These are phyloP conservation scores for Sisymbrium irio DNA, from an alignment of 345 rosid species.

Conservation along the genomic window DNA sequence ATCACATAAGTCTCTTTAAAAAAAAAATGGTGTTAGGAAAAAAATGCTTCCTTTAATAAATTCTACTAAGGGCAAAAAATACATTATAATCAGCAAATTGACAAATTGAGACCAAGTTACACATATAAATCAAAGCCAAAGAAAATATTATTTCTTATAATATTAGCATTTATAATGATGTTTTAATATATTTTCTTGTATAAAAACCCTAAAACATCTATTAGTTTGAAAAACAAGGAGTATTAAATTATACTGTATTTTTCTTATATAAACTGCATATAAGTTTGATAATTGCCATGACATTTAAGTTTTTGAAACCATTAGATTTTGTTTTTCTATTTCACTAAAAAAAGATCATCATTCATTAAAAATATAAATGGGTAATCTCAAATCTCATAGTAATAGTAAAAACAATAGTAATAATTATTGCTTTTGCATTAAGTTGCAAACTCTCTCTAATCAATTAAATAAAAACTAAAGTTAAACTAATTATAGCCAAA, in stretches of 20 bases:
- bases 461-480: neutral
- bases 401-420: neutral
- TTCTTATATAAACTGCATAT: no score
- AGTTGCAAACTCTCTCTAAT: neutral
- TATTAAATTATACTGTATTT: no score
- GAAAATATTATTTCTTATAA: no score
- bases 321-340: neutral
- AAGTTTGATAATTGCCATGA: no score
- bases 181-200: no score
- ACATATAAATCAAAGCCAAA: no score
- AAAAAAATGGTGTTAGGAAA: neutral
- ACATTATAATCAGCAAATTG: neutral
- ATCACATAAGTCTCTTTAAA: neutral
- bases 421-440: conserved; percentile 5
- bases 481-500: neutral
- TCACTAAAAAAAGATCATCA: neutral
- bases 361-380: neutral
- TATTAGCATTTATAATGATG: no score
- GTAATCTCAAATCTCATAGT: neutral
- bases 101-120: neutral
- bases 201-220: no score
- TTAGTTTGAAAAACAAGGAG: no score
- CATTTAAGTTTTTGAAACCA: neutral
- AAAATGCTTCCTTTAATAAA: neutral
- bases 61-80: neutral